Evolutionary conservation across 768 basidiomycete genomes (phyloP), one percentile per base, ranked within the genome.

Genomic region (Cyclocybe aegerita): DNA sequence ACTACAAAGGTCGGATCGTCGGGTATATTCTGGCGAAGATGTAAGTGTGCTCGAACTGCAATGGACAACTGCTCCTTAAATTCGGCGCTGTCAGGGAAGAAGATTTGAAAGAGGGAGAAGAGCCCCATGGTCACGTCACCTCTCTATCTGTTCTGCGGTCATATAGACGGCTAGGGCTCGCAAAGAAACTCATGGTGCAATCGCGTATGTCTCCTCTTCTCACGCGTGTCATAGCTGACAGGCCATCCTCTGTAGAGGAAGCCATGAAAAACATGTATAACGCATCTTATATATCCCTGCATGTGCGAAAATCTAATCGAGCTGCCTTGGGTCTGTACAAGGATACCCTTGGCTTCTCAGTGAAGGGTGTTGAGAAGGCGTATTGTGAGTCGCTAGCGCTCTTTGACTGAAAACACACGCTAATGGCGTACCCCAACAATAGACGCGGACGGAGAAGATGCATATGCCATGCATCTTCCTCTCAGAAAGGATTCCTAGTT

Each of bases 21-120:
- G 95, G 95, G 33, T 98, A 98, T 68, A 95, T 97, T 50, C 74
- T 98, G 42, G 94, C 91, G 14, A 97, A 97, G 70, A 97, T 98
- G 95, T 96, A 59, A 49, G 80, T 71, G 14, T 37, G 3, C 38
- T 36, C 40, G n/a, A 35, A 11, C 14, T 39, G 30, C 32, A 5
- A 5, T 23, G 23, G 4, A 38, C 42, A 23, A 32, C 30, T 40
- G 15, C 17, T 11, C 9, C 7, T 8, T 31, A 17, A 31, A 16
- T 12, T 15, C 16, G n/a, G 23, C 29, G 14, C 30, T 37, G 30
- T 16, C 58, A 90, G 87, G 84, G 88, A 91, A 56, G 86, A 80
- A 61, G 77, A 85, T 39, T 72, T 74, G 9, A 65, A 72, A 9
- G 70, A 86, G 57, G 85, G 85, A 32, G 80, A 82, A 37, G 81